Conservation (phyloP, 306 rosid genomes). For the Lathyrus oleraceus region DNA sequence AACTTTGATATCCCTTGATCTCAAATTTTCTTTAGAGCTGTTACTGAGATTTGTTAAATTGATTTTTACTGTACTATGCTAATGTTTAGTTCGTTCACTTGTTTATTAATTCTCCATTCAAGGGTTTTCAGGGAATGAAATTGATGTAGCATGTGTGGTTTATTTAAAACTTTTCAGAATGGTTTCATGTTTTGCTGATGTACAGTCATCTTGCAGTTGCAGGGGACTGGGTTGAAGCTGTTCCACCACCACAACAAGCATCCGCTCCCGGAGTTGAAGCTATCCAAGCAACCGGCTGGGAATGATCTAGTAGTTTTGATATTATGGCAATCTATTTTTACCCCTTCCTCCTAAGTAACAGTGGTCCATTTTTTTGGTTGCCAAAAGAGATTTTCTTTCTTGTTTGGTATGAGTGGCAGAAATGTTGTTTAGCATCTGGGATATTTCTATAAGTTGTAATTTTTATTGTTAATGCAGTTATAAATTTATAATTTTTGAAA, state of each 20-base stretch:
- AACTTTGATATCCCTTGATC: neutral
- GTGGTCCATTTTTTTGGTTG: neutral
- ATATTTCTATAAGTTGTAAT: neutral
- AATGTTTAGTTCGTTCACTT: neutral
- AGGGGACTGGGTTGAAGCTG: conserved; percentile 1
- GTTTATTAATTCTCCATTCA: neutral
- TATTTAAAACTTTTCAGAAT: neutral
- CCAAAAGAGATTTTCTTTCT: neutral
- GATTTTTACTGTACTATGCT: too few relatives aligned
- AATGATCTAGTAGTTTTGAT: neutral
- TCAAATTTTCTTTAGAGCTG: neutral
- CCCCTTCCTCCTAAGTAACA: neutral
- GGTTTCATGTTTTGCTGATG: neutral
- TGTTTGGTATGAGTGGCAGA: conserved; percentile 16
- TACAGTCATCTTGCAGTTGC: neutral
- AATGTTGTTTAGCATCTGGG: conserved; percentile 1
- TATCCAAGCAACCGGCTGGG: neutral
- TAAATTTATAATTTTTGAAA: neutral
- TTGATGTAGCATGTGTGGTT: neutral
- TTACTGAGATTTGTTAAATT: neutral
- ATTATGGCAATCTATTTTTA: neutral
- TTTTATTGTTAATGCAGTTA: neutral
- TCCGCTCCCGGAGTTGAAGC: neutral
- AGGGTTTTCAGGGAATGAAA: neutral
- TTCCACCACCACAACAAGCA: conserved; percentile 1